Evolutionary conservation across 306 rosid genomes (phyloP).

Genomic region (apple (Malus domestica)): ASM211411v1 NC_041802.1:28890501-28891000

Average conservation of each 20-base stretch:
- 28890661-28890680: slow-evolving; percentile 47
- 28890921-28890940: neutral
- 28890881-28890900: neutral
- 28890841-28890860: neutral
- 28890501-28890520: slow-evolving; percentile 70
- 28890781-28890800: neutral
- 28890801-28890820: neutral
- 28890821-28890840: neutral
- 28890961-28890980: no score
- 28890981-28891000: no score
- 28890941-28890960: neutral
- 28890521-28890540: slow-evolving; percentile 86
- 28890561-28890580: slow-evolving; percentile 54
- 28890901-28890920: neutral
- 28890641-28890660: neutral
- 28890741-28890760: slow-evolving; percentile 53
- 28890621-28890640: slow-evolving; percentile 64
- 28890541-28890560: slow-evolving; percentile 73
- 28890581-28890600: slow-evolving; percentile 39
- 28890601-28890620: slow-evolving; percentile 54
- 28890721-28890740: neutral
- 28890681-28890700: slow-evolving; percentile 14
- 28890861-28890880: neutral
- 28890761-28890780: slow-evolving; percentile 28
- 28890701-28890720: neutral